These are phyloP conservation scores for Plectosphaerella plurivora DNA, from an alignment of 2,329 filamentous ascomycete genomes.

Conservation along the genomic window DNA sequence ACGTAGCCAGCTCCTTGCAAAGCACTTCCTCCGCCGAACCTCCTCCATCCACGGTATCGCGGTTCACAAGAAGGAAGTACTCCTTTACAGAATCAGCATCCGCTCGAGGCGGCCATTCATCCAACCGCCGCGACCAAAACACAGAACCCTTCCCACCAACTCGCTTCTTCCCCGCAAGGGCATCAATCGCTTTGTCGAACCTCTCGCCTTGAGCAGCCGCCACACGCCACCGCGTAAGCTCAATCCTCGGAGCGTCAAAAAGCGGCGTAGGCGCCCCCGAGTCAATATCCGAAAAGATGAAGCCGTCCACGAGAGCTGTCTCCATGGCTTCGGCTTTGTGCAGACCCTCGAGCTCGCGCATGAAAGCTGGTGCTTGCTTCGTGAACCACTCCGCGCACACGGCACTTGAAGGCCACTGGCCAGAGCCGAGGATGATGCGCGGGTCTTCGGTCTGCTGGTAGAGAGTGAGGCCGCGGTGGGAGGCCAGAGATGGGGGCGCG, in stretches of 20 bases:
- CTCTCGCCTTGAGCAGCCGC: background rate
- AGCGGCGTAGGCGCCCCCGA: background rate
- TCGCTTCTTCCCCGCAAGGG: background rate
- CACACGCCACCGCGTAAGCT: background rate
- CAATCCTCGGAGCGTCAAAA: background rate
- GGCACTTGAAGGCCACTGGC: background rate
- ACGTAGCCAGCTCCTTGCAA: conserved; percentile 40
- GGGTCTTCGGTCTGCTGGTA: background rate
- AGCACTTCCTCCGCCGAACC: background rate
- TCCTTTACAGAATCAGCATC: background rate
- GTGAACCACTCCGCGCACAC: background rate
- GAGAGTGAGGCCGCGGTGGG: background rate
- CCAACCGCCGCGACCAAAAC: background rate
- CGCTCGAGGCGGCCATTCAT: background rate
- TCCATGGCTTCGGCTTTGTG: background rate
- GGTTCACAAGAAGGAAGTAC: background rate
- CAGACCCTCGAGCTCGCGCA: background rate
- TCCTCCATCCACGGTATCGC: background rate
- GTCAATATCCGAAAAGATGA: background rate
- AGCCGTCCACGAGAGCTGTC: background rate
- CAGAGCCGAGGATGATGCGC: background rate
- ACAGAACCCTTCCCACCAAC: background rate
- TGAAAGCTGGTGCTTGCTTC: background rate
- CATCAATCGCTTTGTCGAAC: background rate
- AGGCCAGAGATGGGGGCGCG: background rate